These are phyloP conservation scores for Globisporangium alternatum DNA, from an alignment of 352 stramenopile species.

Conservation along the genomic window DNA sequence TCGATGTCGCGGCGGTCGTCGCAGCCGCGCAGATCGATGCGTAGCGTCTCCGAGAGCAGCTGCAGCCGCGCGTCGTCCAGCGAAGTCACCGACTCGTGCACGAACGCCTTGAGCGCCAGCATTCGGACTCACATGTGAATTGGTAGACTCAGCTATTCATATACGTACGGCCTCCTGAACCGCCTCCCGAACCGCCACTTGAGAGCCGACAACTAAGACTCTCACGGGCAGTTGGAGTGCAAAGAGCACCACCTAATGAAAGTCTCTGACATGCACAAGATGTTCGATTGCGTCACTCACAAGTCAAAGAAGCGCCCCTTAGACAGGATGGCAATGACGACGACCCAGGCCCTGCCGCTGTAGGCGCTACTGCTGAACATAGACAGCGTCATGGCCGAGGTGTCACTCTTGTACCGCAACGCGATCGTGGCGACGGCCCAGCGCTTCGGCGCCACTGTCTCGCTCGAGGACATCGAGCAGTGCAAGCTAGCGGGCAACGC, in stretches of 20 bases:
- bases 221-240: no score
- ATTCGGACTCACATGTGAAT: constrained; percentile 19
- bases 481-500: constrained; percentile 93
- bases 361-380: constrained; percentile 94
- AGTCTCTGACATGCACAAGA: no score
- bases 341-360: constrained; percentile 24
- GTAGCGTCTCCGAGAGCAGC: constrained; percentile 54
- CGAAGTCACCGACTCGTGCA: constrained; percentile 58
- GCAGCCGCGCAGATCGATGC: constrained; percentile 56
- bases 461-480: constrained; percentile 85
- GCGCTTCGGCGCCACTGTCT: constrained; percentile 85
- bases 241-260: no score
- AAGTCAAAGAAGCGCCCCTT: neutral
- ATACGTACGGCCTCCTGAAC: no score
- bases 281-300: no score
- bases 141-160: neutral
- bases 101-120: constrained; percentile 60
- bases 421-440: constrained; percentile 88
- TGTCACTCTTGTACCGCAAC: constrained; percentile 92
- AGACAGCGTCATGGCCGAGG: constrained; percentile 96
- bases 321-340: constrained; percentile 7
- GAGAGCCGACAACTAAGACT: no score
- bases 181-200: no score
- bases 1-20: constrained; percentile 60
- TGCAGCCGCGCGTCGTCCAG: constrained; percentile 43